Conservation (phyloP, 73 alveolate species). For the Paraurostyla sp. region DNA sequence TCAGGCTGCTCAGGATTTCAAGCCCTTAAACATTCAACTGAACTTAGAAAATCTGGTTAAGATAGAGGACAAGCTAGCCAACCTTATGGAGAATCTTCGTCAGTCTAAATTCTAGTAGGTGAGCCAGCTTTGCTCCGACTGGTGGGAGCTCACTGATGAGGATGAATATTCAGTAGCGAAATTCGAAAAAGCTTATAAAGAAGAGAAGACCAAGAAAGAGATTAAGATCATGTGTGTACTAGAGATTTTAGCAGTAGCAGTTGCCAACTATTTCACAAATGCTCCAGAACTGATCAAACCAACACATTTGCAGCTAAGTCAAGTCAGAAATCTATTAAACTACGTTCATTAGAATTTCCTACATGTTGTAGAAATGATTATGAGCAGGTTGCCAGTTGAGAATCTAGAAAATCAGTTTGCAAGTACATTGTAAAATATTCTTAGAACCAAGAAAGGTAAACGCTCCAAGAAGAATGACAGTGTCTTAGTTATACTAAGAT, state of each 20-base stretch:
- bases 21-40: neutral
- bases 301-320: conserved; percentile 57
- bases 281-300: conserved; percentile 58
- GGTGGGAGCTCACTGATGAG: conserved; percentile 70
- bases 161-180: conserved; percentile 54
- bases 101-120: conserved; percentile 7
- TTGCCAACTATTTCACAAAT: conserved; percentile 41
- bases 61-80: conserved; percentile 45
- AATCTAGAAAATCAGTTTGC: conserved; percentile 61
- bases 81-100: conserved; percentile 18
- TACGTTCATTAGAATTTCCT: conserved; percentile 74
- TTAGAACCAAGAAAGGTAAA: conserved; percentile 53
- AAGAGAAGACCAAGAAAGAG: conserved; percentile 59
- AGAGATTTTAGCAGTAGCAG: conserved; percentile 49
- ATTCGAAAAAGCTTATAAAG: conserved; percentile 57
- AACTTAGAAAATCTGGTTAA: conserved; percentile 50
- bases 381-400: conserved; percentile 70
- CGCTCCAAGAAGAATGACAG: conserved; percentile 56
- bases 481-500: conserved; percentile 2
- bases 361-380: conserved; percentile 61
- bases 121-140: conserved; percentile 63
- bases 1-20: neutral
- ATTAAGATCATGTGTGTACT: conserved; percentile 20
- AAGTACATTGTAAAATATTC: neutral
- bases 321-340: conserved; percentile 60